These are phyloP conservation scores for Neurospora intermedia DNA, from an alignment of 495 filamentous ascomycete species.

Conservation along the genomic window DNA sequence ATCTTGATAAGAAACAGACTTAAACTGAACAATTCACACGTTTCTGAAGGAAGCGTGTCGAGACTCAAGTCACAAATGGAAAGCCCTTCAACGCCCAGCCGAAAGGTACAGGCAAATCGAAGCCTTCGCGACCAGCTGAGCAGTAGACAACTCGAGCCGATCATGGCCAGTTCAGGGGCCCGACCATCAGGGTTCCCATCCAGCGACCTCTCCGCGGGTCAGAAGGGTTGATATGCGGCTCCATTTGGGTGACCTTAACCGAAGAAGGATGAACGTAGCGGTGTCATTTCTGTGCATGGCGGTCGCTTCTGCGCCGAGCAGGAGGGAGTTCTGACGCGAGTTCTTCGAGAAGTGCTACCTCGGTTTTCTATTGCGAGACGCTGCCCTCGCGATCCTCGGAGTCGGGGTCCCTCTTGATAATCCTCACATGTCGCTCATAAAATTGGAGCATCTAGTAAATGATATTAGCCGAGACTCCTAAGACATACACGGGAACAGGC, in stretches of 20 bases:
- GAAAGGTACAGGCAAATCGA: not conserved
- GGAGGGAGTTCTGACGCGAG: not conserved
- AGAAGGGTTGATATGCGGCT: not conserved
- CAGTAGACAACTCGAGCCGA: not conserved
- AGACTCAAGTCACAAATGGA: not conserved
- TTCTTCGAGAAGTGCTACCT: not conserved
- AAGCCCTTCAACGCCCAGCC: not conserved
- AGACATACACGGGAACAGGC: not conserved
- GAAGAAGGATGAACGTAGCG: not conserved
- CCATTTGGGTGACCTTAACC: not conserved
- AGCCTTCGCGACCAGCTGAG: not conserved
- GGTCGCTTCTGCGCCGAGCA: not conserved
- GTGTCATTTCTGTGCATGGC: not conserved
- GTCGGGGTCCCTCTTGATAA: constrained; percentile 26
- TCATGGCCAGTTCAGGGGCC: not conserved
- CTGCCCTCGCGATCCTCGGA: not conserved
- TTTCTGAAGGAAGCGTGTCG: not conserved
- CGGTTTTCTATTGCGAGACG: not conserved
- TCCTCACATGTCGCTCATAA: constrained; percentile 48
- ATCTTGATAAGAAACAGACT: not conserved
- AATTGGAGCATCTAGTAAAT: constrained; percentile 46
- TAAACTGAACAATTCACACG: not conserved
- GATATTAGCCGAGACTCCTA: not conserved
- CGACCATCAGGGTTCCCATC: not conserved
- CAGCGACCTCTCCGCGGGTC: not conserved